phyloP scores from a whole-genome alignment of 2,329 filamentous ascomycete genomes.

The Meredithiella fracta region DNA sequence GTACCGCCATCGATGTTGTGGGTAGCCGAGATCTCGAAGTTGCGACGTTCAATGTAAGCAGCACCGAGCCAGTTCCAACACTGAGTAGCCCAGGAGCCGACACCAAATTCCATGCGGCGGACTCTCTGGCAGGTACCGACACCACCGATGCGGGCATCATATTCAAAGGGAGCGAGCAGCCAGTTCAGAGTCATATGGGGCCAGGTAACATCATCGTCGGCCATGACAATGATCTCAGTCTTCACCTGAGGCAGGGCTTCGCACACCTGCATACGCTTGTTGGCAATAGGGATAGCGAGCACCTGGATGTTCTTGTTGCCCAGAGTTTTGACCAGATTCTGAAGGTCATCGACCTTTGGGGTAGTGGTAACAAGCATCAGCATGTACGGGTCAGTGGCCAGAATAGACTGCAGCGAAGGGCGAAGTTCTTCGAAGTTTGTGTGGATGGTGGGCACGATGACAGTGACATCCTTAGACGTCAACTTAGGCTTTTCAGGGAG shows the following conservation, averaged over 20 bases:
- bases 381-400: constrained; percentile 51
- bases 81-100: constrained; percentile 33
- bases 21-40: constrained; percentile 92
- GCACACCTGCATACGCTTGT: constrained; percentile 89
- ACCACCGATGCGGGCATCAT: constrained; percentile 60
- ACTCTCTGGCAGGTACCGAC: constrained; percentile 86
- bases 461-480: constrained; percentile 71
- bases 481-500: constrained; percentile 68
- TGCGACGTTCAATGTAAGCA: constrained; percentile 80
- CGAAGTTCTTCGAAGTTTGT: constrained; percentile 70
- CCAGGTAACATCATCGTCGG: constrained; percentile 93
- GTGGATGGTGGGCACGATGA: constrained; percentile 85
- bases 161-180: constrained; percentile 82
- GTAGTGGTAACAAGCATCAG: constrained; percentile 78
- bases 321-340: constrained; percentile 44
- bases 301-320: constrained; percentile 49
- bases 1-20: constrained; percentile 89
- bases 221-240: constrained; percentile 77
- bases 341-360: constrained; percentile 54
- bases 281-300: constrained; percentile 66
- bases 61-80: constrained; percentile 83
- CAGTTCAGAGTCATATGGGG: constrained; percentile 71
- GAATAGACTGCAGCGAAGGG: constrained; percentile 62
- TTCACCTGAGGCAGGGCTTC: constrained; percentile 71
- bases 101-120: constrained; percentile 46